Evolutionary conservation across 306 rosid species (phyloP).

Genomic region (Leucaena leucocephala): DNA sequence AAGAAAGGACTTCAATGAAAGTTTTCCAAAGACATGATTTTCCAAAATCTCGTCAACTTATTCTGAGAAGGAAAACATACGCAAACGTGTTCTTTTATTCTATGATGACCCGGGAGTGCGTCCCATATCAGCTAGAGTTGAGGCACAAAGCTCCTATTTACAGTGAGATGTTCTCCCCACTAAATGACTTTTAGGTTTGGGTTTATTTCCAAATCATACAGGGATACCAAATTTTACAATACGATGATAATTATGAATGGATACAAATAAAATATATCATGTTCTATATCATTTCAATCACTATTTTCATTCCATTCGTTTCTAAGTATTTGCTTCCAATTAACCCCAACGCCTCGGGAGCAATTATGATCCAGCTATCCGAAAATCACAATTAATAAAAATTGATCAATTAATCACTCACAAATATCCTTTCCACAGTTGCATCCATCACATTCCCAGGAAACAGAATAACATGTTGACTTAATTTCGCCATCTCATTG

Average conservation of each 20-base stretch:
- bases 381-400: neutral
- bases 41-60: neutral
- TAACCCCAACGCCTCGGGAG: neutral
- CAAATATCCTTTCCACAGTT: slow-evolving; percentile 18
- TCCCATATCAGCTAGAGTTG: neutral
- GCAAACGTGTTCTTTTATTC: neutral
- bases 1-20: slow-evolving; percentile 5
- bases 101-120: neutral
- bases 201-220: slow-evolving; percentile 19
- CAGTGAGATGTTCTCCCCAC: neutral
- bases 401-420: neutral
- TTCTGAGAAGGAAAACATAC: neutral
- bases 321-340: slow-evolving; percentile 3
- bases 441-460: slow-evolving; percentile 26
- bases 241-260: neutral
- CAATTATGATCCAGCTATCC: neutral
- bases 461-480: neutral
- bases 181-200: slow-evolving; percentile 9
- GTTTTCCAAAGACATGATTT: slow-evolving; percentile 1
- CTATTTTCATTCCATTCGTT: slow-evolving; percentile 1
- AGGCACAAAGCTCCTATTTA: slow-evolving; percentile 5
- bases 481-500: slow-evolving; percentile 6
- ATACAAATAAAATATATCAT: neutral
- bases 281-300: slow-evolving; percentile 7
- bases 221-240: neutral